These are phyloP conservation scores for Maudiozyma saulgeensis DNA, from an alignment of 805 yeast genomes.

Conservation along the genomic window DNA sequence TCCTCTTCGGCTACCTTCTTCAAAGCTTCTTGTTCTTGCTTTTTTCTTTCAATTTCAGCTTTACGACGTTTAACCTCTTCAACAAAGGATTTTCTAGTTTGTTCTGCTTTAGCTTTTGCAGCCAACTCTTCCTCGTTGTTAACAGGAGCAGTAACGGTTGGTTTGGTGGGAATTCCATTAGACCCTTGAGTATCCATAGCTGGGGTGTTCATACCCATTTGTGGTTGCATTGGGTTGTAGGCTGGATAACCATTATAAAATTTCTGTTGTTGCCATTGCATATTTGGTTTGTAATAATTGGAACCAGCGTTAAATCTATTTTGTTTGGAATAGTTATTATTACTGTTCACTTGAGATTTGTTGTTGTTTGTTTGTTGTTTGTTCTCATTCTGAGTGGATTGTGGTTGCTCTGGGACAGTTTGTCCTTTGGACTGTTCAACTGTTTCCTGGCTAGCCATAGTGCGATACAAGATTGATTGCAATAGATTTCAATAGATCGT, in stretches of 20 bases:
- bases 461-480: neutral
- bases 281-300: conserved; percentile 1
- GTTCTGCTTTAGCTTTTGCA: conserved; percentile 14
- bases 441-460: conserved; percentile 1
- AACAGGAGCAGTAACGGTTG: conserved; percentile 10
- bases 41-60: conserved; percentile 23
- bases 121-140: conserved; percentile 5
- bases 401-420: neutral
- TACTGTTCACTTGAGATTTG: neutral
- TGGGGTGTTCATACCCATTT: conserved; percentile 13
- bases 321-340: neutral
- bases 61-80: conserved; percentile 25
- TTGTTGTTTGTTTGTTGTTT: neutral
- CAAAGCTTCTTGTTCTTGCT: conserved; percentile 7
- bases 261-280: conserved; percentile 10
- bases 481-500: neutral
- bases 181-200: conserved; percentile 21
- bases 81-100: conserved; percentile 19
- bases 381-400: neutral
- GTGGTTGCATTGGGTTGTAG: conserved; percentile 6
- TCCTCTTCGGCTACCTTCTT: conserved; percentile 9
- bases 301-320: conserved; percentile 1
- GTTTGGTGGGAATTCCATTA: conserved; percentile 1
- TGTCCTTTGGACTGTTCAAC: conserved; percentile 3
- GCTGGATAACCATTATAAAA: conserved; percentile 8